Base-by-base conservation (phyloP, 2,329 filamentous ascomycete species). In the Penicillium sp. region DNA sequence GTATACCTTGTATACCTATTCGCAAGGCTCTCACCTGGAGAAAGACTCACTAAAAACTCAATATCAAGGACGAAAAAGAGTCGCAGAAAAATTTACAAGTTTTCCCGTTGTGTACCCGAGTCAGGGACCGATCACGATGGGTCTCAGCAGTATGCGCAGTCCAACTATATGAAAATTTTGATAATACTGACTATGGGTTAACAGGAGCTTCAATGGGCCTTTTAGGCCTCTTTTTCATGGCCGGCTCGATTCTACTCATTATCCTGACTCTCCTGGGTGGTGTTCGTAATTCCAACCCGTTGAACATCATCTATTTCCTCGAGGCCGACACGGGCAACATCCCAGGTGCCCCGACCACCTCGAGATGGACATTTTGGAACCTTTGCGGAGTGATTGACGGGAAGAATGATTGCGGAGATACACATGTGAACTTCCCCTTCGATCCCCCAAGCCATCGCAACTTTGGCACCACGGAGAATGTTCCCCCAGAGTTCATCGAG, bases 351-450 rank as follows among this genome's bases (percentile, higher is more conserved):
- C 77, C 81, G 35, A 46, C 72, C 34, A 54, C 75, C 12, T 82
- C 86, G 9, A 81, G 90, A 68, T 96, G 90, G 90, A 93, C 88
- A 23, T 94, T 84, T 68, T 92, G 93, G 73, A 82, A 85, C 62
- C 72, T 93, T 45, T 94, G 89, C 68, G 78, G 80, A 35, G 70
- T 70, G 18, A 68, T 68, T 45, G 63, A 68, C 31, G 72, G 72
- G 18, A 62, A 80, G 59, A 71, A 70, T 35, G 67, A 84, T 65
- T 95, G 87, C 66, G 75, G 79, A 43, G 56, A 56, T 1, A 74
- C 78, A 12, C 73, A 80, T 13, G 83, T 80, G 1, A 76, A 64
- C 55, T 82, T 60, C 67, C 86, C 66, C 59, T 92, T 72, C 73
- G 85, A 73, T 51, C 77, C 77, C 10, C 67, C 72, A 10, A 64